These are phyloP conservation scores for Brassica rapa DNA, from an alignment of 345 rosid genomes.

Conservation along the genomic window DNA sequence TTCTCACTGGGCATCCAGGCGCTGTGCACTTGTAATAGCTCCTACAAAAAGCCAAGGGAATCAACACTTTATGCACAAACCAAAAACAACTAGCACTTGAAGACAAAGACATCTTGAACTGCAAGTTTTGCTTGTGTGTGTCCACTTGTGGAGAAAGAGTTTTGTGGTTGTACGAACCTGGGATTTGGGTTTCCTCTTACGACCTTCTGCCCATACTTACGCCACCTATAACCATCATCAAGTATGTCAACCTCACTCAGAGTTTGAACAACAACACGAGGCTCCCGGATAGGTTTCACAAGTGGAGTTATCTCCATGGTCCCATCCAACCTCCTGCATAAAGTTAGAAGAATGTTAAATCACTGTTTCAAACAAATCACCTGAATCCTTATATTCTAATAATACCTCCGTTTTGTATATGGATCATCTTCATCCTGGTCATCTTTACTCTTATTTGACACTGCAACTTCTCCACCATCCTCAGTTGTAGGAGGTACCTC, in stretches of 20 bases:
- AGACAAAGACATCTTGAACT: slow-evolving; percentile 7
- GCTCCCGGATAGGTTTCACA: slow-evolving; percentile 95
- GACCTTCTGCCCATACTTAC: slow-evolving; percentile 99
- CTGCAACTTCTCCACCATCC: slow-evolving; percentile 54
- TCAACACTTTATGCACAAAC: not conserved
- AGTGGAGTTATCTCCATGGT: slow-evolving; percentile 77
- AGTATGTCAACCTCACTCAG: slow-evolving; percentile 94
- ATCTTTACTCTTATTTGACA: slow-evolving; percentile 35
- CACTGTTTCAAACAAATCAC: slow-evolving; percentile 18
- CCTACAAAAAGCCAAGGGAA: slow-evolving; percentile 49
- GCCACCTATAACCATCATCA: slow-evolving; percentile 99
- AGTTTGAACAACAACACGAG: slow-evolving; percentile 98
- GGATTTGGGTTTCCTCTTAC: slow-evolving; percentile 99
- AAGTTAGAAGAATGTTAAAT: slow-evolving; percentile 27
- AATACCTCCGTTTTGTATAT: slow-evolving; percentile 83
- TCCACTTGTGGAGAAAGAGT: not conserved
- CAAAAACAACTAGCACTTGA: not conserved
- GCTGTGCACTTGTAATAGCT: slow-evolving; percentile 98
- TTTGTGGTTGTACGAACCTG: slow-evolving; percentile 50
- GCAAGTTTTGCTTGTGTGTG: slow-evolving; percentile 3
- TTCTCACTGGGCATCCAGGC: slow-evolving; percentile 90
- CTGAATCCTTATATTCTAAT: slow-evolving; percentile 24
- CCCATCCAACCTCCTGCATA: slow-evolving; percentile 83
- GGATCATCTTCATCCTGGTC: slow-evolving; percentile 82
- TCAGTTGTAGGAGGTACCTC: slow-evolving; percentile 65